Base-by-base conservation (phyloP, 1,284 basidiomycete species). In the Coriolopsis trogii region DNA sequence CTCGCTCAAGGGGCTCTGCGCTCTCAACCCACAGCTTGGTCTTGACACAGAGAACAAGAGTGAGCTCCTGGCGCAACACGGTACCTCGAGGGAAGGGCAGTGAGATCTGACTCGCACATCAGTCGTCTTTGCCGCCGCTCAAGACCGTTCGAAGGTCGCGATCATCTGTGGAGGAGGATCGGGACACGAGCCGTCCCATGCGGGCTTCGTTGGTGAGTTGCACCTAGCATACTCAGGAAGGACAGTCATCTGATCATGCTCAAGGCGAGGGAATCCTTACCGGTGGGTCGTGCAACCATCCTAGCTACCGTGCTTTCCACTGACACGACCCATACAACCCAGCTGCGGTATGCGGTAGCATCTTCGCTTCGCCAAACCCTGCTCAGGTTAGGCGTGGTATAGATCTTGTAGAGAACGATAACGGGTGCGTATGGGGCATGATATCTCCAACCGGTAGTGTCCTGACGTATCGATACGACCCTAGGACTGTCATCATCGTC, bases 131-230 rank as follows among this genome's bases (percentile, higher is more conserved):
- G 70, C 84, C 36, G 71, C 80, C 13, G 63, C 76, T 13, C 79
- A 70, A 21, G 81, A 87, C 65, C 76, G 72, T 45, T 79, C 80
- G 29, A 85, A 86, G 64, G 94, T 96, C 38, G 82, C 90, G 2
- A 72, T 96, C 20, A 80, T 97, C 63, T 94, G 89, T 58, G 94
- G 94, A 21, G 94, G 95, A 21, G 94, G 94, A 31, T 87, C 89
- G 28, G 95, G 95, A 1, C 94, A 96, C 68, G 94, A 96, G 65
- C 94, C 94, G 21, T 82, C 92, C 16, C 89, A 94, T 70, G 82
- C 90, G 15, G 89, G 85, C 1, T 93, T 89, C 61, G 89, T 91
- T 25, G 89, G 88, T 87, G 54, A 54, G 70, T 46, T 4, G 7
- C 6, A 10, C 13, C 5, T n/a, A n/a, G n/a, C n/a, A n/a, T n/a